These are phyloP conservation scores for Coemansia sp. DNA, from an alignment of 192 early-diverging fungal genomes.

Conservation along the genomic window DNA sequence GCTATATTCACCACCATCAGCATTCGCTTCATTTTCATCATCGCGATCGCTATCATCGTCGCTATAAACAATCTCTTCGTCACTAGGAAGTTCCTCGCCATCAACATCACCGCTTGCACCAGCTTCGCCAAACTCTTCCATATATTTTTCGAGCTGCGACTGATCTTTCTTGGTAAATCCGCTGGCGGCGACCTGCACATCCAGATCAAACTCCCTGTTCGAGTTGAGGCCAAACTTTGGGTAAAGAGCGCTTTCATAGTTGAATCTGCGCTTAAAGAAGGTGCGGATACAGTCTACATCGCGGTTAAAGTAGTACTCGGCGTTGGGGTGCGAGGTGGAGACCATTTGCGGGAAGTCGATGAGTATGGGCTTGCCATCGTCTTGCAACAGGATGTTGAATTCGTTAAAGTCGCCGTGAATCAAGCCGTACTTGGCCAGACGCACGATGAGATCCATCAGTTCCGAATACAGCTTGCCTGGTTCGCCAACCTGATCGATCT, in stretches of 20 bases:
- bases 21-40: conserved; percentile 11
- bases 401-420: conserved; percentile 99
- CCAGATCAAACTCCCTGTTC: conserved; percentile 83
- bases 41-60: conserved; percentile 8
- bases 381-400: conserved; percentile 92
- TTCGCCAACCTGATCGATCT: conserved; percentile 79
- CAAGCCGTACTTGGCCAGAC: conserved; percentile 88
- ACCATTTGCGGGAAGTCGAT: conserved; percentile 99
- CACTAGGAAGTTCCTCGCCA: conserved; percentile 12
- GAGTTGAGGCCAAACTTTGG: conserved; percentile 83
- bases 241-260: conserved; percentile 88
- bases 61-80: conserved; percentile 21
- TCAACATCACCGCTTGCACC: conserved; percentile 3
- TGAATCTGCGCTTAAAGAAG: conserved; percentile 87
- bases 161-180: conserved; percentile 94
- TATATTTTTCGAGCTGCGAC: conserved; percentile 67
- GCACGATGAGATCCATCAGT: conserved; percentile 95
- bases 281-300: conserved; percentile 97
- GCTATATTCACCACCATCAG: conserved; percentile 15
- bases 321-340: conserved; percentile 92
- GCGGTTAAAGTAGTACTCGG: conserved; percentile 97
- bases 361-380: conserved; percentile 77
- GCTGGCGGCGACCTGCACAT: conserved; percentile 95
- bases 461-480: conserved; percentile 91
- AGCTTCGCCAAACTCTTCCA: conserved; percentile 6